phyloP scores from a whole-genome alignment of 352 stramenopile species.

The Phytophthora pistaciae region DNA sequence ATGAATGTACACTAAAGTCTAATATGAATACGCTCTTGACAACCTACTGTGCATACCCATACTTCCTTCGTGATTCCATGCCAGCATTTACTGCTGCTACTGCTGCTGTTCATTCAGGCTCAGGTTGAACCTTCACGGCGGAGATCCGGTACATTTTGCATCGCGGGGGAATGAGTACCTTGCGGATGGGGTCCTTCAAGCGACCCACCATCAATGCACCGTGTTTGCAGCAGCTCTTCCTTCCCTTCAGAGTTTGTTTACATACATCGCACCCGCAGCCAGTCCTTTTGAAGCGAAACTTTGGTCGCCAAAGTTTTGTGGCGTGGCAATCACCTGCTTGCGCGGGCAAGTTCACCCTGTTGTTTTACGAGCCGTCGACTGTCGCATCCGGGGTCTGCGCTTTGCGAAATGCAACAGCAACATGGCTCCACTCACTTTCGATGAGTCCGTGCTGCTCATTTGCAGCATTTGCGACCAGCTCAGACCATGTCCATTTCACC shows the following conservation, averaged over 20 bases:
- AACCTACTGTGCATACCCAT: neutral
- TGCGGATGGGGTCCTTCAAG: slow-evolving; percentile 14
- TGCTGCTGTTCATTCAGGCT: neutral
- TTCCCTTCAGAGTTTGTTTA: neutral
- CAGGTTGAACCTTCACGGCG: neutral
- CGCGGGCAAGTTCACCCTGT: neutral
- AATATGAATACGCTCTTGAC: slow-evolving; percentile 18
- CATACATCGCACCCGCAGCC: neutral
- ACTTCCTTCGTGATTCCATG: neutral
- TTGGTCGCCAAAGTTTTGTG: neutral
- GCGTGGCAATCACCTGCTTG: slow-evolving; percentile 16
- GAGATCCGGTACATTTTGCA: slow-evolving; percentile 17
- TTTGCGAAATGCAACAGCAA: slow-evolving; percentile 4
- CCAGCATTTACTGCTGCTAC: neutral
- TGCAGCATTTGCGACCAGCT: slow-evolving; percentile 18
- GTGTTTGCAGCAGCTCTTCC: slow-evolving; percentile 3
- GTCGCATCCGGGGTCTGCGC: slow-evolving; percentile 14
- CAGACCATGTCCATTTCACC: neutral
- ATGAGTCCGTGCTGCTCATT: slow-evolving; percentile 14
- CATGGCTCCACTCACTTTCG: neutral
- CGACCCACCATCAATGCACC: slow-evolving; percentile 8
- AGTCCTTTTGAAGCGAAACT: neutral
- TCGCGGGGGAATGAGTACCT: slow-evolving; percentile 5
- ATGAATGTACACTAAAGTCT: slow-evolving; percentile 27
- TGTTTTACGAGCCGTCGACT: slow-evolving; percentile 16